Evolutionary conservation across 495 filamentous ascomycete genomes (phyloP), one percentile per base, ranked within the genome.

Genomic region (Trichoderma erinaceum): DNA sequence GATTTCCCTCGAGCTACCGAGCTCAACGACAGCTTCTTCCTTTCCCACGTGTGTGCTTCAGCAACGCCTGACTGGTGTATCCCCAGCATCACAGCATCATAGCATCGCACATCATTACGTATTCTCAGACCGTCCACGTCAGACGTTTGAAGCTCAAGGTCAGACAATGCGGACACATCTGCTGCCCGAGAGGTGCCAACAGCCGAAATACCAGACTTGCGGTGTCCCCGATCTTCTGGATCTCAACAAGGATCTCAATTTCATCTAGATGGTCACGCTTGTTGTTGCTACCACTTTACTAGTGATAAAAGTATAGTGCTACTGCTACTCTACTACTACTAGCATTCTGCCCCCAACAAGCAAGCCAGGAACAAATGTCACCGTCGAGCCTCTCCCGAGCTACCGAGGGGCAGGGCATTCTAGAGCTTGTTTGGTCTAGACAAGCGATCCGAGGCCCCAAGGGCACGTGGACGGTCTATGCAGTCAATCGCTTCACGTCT

Each of bases 111-210:
- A 32, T 61, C 56, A 32, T 61, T 61, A 32, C 56, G 56, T 61
- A 61, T 61, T 21, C 25, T 61, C 50, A 25, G 56, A 61, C 25
- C 56, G 27, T 61, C 56, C 56, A 61, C 56, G 56, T 61, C 56
- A 61, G 13, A 61, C 3, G 27, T 61, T 25, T 61, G 56, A 29
- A 32, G 25, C 56, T 32, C 25, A 16, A 13, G 13, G 56, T 29
- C 56, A 29, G 56, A 32, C 56, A 61, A 61, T 32, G 56, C 23
- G 16, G 12, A 61, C 8, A 13, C 23, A 12, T 61, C n/a, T 61
- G 25, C 23, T 15, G 56, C 25, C 23, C 8, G 23, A 18, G 1
- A 29, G 15, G 27, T 32, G 27, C 48, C 48, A 21, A 23, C 18
- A 10, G 7, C 25, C 4, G 23, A 3, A 3, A 11, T 25, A 32